phyloP scores from a whole-genome alignment of 2,329 filamentous ascomycete genomes.

The Kalaharituber pfeilii region DNA sequence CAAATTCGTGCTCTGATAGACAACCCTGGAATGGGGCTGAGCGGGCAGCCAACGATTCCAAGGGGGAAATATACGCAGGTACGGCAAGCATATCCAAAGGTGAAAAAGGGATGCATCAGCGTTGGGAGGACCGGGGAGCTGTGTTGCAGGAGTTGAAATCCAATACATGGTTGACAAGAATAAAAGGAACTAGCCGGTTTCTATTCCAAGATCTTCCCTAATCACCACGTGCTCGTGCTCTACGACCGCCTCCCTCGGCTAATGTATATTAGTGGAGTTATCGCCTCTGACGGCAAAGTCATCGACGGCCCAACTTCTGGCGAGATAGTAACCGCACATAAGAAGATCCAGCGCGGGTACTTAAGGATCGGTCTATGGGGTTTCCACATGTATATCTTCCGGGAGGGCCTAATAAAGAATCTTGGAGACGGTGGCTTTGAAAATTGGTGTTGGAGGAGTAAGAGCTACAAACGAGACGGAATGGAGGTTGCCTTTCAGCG shows the following conservation, averaged over 20 bases:
- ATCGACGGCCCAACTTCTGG: not conserved
- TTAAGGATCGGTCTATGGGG: not conserved
- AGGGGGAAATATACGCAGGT: slow-evolving; percentile 3
- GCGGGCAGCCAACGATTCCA: slow-evolving; percentile 5
- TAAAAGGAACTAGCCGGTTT: slow-evolving; percentile 1
- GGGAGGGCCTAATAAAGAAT: not conserved
- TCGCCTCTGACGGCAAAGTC: slow-evolving; percentile 2
- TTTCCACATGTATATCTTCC: not conserved
- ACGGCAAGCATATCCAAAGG: too few species aligned
- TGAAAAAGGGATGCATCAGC: too few species aligned
- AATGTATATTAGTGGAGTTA: slow-evolving; percentile 1
- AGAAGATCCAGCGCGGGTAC: slow-evolving; percentile 5
- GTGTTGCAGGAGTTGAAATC: too few species aligned
- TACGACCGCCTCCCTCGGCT: slow-evolving; percentile 2
- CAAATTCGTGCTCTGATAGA: not conserved
- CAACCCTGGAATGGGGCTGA: slow-evolving; percentile 1
- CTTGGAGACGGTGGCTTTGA: not conserved
- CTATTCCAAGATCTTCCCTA: slow-evolving; percentile 2
- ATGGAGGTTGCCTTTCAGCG: not conserved
- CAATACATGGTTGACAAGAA: too few species aligned
- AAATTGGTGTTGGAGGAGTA: not conserved
- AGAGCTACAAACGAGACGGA: not conserved
- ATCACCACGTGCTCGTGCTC: slow-evolving; percentile 5
- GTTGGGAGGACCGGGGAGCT: too few species aligned
- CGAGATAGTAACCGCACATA: slow-evolving; percentile 3